Percentiles rank a stretch among this genome's conserved stretches.
phyloP scores from a whole-genome alignment of 2,329 filamentous ascomycete species.

The Ophiostoma populinum region DNA sequence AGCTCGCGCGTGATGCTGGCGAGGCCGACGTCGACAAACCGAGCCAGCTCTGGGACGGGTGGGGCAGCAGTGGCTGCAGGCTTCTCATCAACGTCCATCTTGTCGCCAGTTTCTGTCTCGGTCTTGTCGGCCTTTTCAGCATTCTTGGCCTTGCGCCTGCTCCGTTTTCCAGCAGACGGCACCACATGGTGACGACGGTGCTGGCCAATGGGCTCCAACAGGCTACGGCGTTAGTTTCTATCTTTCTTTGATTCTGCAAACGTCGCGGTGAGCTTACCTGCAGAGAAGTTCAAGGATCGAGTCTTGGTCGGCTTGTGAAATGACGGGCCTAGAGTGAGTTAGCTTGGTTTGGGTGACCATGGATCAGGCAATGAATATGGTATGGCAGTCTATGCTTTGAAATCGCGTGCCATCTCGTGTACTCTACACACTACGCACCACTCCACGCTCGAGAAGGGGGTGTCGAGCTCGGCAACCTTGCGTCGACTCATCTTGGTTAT shows the following conservation, averaged over 20 bases:
- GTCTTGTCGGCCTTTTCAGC: conserved; percentile 9
- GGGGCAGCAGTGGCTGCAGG: conserved; percentile 9
- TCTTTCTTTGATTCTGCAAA: not conserved
- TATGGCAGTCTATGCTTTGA: too few relatives aligned
- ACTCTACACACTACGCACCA: too few relatives aligned
- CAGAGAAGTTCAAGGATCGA: conserved; percentile 49
- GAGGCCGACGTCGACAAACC: conserved; percentile 45
- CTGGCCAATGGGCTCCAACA: conserved; percentile 45
- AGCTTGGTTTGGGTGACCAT: too few relatives aligned
- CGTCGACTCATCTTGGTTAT: conserved; percentile 30
- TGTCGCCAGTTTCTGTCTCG: not conserved
- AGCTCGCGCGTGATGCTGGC: conserved; percentile 44
- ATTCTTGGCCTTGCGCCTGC: conserved; percentile 16
- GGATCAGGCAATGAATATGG: too few relatives aligned
- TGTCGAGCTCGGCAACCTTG: conserved; percentile 45
- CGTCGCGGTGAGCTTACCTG: conserved; percentile 27
- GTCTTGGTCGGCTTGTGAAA: conserved; percentile 40
- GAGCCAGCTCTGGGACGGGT: conserved; percentile 34
- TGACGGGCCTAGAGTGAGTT: conserved; percentile 45
- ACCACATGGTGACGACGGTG: conserved; percentile 36
- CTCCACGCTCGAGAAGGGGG: conserved; percentile 40
- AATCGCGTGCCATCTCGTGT: too few relatives aligned
- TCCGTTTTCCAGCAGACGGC: conserved; percentile 43
- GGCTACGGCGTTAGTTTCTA: conserved; percentile 22
- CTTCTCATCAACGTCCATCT: not conserved